Evolutionary conservation across 2,329 filamentous ascomycete genomes (phyloP).

Genomic region (Talaromyces albobiverticillius): DNA sequence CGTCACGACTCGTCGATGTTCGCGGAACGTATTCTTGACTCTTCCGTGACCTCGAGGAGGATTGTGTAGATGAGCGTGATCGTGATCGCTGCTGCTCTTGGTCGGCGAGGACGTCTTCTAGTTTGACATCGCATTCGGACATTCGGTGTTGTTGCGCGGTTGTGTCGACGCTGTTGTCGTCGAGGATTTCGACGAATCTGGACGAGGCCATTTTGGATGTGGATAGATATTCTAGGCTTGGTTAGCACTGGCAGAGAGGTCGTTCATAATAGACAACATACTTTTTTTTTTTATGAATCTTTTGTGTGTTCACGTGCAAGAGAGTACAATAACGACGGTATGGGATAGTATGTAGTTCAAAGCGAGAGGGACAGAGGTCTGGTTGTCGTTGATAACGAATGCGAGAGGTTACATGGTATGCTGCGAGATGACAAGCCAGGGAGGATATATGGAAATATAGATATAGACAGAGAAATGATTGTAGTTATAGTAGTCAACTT

Average conservation of each 20-base stretch:
- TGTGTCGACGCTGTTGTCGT: slow-evolving; percentile 25
- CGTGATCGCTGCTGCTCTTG: slow-evolving; percentile 27
- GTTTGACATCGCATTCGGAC: slow-evolving; percentile 40
- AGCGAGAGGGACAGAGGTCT: neutral
- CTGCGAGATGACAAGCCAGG: too few relatives aligned
- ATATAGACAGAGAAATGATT: too few relatives aligned
- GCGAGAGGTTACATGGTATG: too few relatives aligned
- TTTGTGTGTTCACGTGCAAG: too few relatives aligned
- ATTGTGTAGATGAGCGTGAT: slow-evolving; percentile 34
- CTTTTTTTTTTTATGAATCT: too few relatives aligned
- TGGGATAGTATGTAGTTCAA: too few relatives aligned
- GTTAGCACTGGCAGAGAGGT: too few relatives aligned
- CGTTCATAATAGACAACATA: too few relatives aligned
- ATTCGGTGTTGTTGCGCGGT: slow-evolving; percentile 27
- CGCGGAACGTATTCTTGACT: slow-evolving; percentile 10
- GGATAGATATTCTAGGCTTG: too few relatives aligned
- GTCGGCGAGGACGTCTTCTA: slow-evolving; percentile 43
- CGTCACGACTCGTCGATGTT: neutral
- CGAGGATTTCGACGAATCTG: slow-evolving; percentile 44
- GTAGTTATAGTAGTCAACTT: too few relatives aligned
- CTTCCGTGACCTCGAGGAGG: slow-evolving; percentile 27
- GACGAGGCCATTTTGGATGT: slow-evolving; percentile 34
- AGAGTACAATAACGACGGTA: too few relatives aligned
- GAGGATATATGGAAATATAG: too few relatives aligned
- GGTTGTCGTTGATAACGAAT: neutral